Evolutionary conservation across 179 eudicot genomes (phyloP).

Genomic region (Silene noctiflora): DNA sequence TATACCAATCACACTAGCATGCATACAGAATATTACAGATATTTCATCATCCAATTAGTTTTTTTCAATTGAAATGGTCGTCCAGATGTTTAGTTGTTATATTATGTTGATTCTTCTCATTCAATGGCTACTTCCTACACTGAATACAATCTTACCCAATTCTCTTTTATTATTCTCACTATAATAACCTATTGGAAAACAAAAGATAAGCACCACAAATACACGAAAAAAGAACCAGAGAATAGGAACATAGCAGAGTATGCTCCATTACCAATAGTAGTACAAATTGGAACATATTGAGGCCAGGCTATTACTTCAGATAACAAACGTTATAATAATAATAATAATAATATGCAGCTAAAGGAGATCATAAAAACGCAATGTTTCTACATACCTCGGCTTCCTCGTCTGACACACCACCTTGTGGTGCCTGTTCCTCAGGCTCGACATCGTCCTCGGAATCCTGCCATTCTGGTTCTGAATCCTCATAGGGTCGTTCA

Average conservation of each 20-base stretch:
- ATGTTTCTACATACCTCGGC: conserved; percentile 48
- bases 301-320: neutral
- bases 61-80: neutral
- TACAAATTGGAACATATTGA: neutral
- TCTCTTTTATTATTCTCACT: neutral
- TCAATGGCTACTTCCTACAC: neutral
- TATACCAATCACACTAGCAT: too few species aligned
- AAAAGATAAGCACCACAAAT: neutral
- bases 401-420: conserved; percentile 81
- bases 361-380: neutral
- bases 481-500: conserved; percentile 55
- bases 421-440: conserved; percentile 47
- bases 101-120: neutral
- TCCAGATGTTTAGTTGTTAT: neutral
- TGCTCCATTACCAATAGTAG: neutral
- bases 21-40: neutral
- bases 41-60: neutral
- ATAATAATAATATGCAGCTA: too few species aligned
- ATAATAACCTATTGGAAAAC: neutral
- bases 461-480: conserved; percentile 68
- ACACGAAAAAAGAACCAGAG: neutral
- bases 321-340: neutral
- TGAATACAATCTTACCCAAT: neutral
- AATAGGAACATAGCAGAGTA: neutral
- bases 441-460: conserved; percentile 56